Percentiles rank a stretch among this genome's conserved stretches.
Evolutionary conservation across 768 basidiomycete genomes (phyloP).

Genomic region (Pisolithus marmoratus): DNA sequence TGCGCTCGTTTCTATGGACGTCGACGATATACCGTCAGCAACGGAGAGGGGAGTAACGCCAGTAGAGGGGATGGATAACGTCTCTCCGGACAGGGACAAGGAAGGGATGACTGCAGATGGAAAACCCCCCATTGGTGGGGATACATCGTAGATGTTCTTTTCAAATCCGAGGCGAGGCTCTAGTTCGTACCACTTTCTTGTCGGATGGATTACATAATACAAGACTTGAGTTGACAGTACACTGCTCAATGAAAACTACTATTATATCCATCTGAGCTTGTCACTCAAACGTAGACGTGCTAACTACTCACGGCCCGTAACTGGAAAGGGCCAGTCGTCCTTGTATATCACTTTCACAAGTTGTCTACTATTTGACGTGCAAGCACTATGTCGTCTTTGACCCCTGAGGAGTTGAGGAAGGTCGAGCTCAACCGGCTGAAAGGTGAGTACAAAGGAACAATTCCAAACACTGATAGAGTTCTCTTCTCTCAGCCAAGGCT

Average conservation of each 20-base stretch:
- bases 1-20: conserved; percentile 28
- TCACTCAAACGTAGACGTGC: no score
- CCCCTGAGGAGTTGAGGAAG: conserved; percentile 64
- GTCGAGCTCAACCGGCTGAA: conserved; percentile 76
- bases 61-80: conserved; percentile 11
- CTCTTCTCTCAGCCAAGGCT: conserved; percentile 55
- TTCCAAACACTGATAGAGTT: background rate
- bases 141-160: conserved; percentile 1
- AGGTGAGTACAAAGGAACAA: conserved; percentile 37
- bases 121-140: conserved; percentile 6
- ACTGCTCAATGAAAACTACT: no score
- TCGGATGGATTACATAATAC: no score
- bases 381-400: conserved; percentile 22
- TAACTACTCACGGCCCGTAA: no score
- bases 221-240: no score
- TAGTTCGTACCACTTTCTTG: no score
- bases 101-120: conserved; percentile 23
- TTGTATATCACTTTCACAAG: no score
- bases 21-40: conserved; percentile 23
- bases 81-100: conserved; percentile 12
- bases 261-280: no score
- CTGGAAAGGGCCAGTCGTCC: no score
- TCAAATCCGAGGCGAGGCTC: background rate
- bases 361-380: background rate
- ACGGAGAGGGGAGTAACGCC: conserved; percentile 13